phyloP scores from a whole-genome alignment of 371 early-diverging fungal species.

The Paraphysoderma sedebokerense region DNA sequence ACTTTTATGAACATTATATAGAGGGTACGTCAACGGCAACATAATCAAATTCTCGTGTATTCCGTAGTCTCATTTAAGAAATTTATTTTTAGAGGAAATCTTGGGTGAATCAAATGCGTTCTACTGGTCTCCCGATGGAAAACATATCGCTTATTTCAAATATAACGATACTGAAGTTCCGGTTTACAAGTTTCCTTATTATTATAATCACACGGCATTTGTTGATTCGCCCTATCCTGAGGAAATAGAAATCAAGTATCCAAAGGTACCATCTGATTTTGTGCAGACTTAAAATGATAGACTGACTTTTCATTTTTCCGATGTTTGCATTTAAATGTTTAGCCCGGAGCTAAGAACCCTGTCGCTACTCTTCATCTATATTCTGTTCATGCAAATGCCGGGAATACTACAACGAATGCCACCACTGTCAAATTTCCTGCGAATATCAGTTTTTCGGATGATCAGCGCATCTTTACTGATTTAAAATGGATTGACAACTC shows the following conservation, averaged over 20 bases:
- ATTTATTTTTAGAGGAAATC: conserved; percentile 51
- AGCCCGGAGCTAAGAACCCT: conserved; percentile 73
- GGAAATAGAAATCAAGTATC: conserved; percentile 58
- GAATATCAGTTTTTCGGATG: conserved; percentile 28
- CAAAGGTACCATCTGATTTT: conserved; percentile 31
- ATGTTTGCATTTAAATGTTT: conserved; percentile 1
- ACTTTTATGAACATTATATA: not conserved
- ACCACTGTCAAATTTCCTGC: conserved; percentile 8
- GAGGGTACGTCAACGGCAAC: conserved; percentile 2
- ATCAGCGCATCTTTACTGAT: conserved; percentile 61
- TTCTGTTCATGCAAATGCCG: conserved; percentile 7
- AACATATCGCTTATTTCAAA: conserved; percentile 59
- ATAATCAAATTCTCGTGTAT: not conserved
- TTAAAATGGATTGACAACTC: conserved; percentile 61
- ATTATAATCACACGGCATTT: conserved; percentile 16
- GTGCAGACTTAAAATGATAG: no score
- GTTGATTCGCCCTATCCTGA: conserved; percentile 45
- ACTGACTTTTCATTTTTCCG: no score
- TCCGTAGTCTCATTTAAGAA: not conserved
- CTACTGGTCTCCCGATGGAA: conserved; percentile 85
- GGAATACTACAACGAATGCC: not conserved
- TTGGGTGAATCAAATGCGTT: conserved; percentile 41
- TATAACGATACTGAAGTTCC: conserved; percentile 74
- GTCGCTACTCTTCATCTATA: conserved; percentile 52
- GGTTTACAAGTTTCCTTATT: conserved; percentile 50